Evolutionary conservation across 176 grass and related monocot genomes (phyloP).

Genomic region (Neostapfia colusana): DNA sequence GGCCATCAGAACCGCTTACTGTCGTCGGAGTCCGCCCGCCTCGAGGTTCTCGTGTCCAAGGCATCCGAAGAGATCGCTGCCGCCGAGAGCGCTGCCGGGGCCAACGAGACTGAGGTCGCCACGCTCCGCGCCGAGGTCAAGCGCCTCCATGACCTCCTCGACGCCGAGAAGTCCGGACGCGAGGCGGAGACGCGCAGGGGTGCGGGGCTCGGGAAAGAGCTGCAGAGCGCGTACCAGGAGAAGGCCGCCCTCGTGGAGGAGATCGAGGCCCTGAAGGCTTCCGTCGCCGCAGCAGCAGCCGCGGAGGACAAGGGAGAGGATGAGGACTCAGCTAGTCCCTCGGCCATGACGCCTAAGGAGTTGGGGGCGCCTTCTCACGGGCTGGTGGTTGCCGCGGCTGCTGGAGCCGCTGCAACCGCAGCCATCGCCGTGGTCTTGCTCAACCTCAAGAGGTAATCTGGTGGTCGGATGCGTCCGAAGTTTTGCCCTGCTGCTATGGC

Average conservation of each 20-base stretch:
- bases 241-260: slow-evolving; percentile 41
- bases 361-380: neutral
- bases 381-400: slow-evolving; percentile 39
- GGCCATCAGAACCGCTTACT: slow-evolving; percentile 44
- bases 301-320: slow-evolving; percentile 15
- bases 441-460: slow-evolving; percentile 53
- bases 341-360: neutral
- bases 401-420: slow-evolving; percentile 31
- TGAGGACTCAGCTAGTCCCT: slow-evolving; percentile 1
- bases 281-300: slow-evolving; percentile 1
- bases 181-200: slow-evolving; percentile 29
- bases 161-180: slow-evolving; percentile 21
- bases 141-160: slow-evolving; percentile 41
- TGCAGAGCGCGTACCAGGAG: slow-evolving; percentile 42
- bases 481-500: slow-evolving; percentile 52
- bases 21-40: slow-evolving; percentile 43
- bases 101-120: slow-evolving; percentile 26
- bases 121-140: slow-evolving; percentile 42
- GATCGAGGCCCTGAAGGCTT: slow-evolving; percentile 46
- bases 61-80: slow-evolving; percentile 32
- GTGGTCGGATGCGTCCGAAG: slow-evolving; percentile 20
- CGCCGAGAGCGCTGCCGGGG: slow-evolving; percentile 27
- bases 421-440: slow-evolving; percentile 29
- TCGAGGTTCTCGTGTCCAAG: slow-evolving; percentile 38
- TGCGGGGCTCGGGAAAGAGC: slow-evolving; percentile 21